Conservation (phyloP, 257 asterid species). For the Eustoma russellianum region DNA sequence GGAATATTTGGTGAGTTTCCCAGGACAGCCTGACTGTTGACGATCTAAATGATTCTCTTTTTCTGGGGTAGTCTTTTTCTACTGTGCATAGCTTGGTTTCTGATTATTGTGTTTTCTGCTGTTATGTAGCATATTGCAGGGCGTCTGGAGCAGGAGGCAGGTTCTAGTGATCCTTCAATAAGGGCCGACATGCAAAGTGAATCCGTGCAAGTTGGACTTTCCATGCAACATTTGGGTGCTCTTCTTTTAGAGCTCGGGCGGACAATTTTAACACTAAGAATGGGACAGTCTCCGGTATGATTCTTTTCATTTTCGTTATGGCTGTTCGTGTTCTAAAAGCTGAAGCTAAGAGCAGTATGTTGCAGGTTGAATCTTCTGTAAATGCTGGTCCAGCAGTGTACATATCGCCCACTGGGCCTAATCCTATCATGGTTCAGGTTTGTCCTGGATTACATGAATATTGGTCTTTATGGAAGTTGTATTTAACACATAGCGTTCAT, state of each 20-base stretch:
- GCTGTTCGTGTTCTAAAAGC: constrained; percentile 4
- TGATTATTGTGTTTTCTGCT: constrained; percentile 32
- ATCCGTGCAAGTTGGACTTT: constrained; percentile 56
- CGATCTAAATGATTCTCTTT: neutral
- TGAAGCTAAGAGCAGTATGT: constrained; percentile 10
- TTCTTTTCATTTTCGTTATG: constrained; percentile 10
- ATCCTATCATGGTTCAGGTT: constrained; percentile 99
- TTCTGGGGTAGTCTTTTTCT: neutral
- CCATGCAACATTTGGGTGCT: constrained; percentile 92
- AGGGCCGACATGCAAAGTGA: constrained; percentile 74
- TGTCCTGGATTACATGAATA: constrained; percentile 4
- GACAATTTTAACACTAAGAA: constrained; percentile 70
- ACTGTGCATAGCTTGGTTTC: constrained; percentile 4
- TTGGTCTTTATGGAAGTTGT: too few relatives aligned
- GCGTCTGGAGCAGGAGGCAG: constrained; percentile 60
- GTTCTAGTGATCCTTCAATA: constrained; percentile 48
- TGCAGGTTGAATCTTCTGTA: constrained; percentile 81
- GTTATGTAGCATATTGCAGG: constrained; percentile 67
- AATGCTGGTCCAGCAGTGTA: constrained; percentile 98
- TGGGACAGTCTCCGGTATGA: constrained; percentile 82
- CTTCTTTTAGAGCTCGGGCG: constrained; percentile 90
- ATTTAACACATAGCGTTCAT: too few relatives aligned
- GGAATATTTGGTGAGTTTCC: neutral
- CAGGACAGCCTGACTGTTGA: constrained; percentile 4
- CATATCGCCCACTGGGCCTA: constrained; percentile 87